These are phyloP conservation scores for Trichomonas tenax DNA, from an alignment of 208 protist species.

Conservation along the genomic window DNA sequence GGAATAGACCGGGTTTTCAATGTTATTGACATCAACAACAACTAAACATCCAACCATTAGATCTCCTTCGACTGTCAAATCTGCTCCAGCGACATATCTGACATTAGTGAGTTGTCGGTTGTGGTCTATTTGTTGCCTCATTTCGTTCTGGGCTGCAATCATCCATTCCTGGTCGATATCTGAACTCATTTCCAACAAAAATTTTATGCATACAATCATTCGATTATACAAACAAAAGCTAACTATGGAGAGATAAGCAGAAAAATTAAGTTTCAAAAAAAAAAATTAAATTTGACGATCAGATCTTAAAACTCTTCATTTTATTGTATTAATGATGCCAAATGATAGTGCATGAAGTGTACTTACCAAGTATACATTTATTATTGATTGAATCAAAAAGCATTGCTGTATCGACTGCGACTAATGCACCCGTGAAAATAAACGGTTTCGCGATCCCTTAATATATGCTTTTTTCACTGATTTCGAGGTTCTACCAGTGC, in stretches of 20 bases:
- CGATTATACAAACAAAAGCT: no score
- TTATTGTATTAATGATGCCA: no score
- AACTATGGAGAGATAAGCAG: no score
- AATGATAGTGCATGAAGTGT: no score
- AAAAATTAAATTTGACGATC: no score
- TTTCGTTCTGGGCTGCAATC: not conserved
- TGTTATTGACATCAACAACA: not conserved
- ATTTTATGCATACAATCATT: not conserved
- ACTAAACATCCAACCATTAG: not conserved
- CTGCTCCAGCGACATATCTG: not conserved
- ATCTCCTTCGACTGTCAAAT: conserved; percentile 7
- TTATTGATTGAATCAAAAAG: no score
- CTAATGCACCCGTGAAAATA: not conserved
- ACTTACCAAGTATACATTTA: no score
- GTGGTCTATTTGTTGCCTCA: not conserved
- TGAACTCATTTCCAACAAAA: not conserved
- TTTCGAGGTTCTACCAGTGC: no score
- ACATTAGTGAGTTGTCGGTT: not conserved
- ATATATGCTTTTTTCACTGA: no score
- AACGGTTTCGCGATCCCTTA: no score
- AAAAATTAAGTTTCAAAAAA: no score
- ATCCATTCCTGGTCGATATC: not conserved
- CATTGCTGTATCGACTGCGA: not conserved
- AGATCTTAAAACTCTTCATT: no score
- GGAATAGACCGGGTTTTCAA: not conserved